Conservation (phyloP, 2,329 filamentous ascomycete species). For the Orbilia oligospora region DNA sequence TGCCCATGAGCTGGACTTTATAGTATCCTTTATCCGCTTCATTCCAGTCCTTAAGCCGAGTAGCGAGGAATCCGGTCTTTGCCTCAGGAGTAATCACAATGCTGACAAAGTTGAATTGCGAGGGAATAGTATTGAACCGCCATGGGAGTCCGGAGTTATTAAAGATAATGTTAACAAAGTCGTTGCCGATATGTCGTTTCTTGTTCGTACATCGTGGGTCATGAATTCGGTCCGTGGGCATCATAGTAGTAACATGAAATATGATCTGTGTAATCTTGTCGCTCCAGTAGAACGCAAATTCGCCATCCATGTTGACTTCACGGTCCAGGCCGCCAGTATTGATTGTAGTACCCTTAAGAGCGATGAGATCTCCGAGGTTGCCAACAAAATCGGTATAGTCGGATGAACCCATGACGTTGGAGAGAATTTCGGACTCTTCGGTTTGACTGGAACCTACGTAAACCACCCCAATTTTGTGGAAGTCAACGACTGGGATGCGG, state of each 20-base stretch:
- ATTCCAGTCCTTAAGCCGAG: constrained; percentile 69
- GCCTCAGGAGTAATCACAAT: constrained; percentile 95
- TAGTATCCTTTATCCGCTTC: constrained; percentile 75
- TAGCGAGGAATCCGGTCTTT: constrained; percentile 80
- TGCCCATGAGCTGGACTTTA: constrained; percentile 89
- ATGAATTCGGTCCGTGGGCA: constrained; percentile 86
- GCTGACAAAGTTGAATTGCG: constrained; percentile 96
- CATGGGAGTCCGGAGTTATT: constrained; percentile 95
- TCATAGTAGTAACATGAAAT: constrained; percentile 96
- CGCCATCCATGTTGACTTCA: constrained; percentile 82
- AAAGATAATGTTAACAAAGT: constrained; percentile 98
- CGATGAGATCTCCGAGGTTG: constrained; percentile 84
- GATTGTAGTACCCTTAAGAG: constrained; percentile 84
- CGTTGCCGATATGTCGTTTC: constrained; percentile 96
- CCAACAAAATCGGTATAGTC: constrained; percentile 90
- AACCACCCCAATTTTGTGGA: constrained; percentile 93
- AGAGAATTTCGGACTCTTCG: constrained; percentile 84
- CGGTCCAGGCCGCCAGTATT: constrained; percentile 94
- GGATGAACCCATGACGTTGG: constrained; percentile 86
- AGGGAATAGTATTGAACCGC: constrained; percentile 90
- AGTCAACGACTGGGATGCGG: constrained; percentile 88
- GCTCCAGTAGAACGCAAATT: constrained; percentile 92
- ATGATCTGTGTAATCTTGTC: constrained; percentile 95
- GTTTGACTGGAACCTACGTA: constrained; percentile 92
- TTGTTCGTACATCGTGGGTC: constrained; percentile 85